Evolutionary conservation across 1,139 yeast genomes (phyloP), one percentile per base, ranked within the genome.

Genomic region (Pichia inconspicua): DNA sequence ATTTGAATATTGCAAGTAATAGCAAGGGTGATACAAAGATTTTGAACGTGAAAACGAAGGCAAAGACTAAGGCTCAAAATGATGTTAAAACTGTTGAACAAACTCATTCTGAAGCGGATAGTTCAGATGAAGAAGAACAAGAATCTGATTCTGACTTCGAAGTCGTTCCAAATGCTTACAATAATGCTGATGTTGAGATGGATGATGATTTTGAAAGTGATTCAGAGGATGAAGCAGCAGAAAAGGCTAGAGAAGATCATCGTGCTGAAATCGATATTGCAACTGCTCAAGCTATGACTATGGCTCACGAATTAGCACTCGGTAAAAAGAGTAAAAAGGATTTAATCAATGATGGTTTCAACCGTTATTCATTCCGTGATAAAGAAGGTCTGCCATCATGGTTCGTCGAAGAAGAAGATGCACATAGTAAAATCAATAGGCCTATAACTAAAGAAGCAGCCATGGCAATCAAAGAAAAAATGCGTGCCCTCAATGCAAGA

Each of bases 371-470:
- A 1, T 90, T 92, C 76, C 78, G 97, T 57, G 97, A 92, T 60
- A 75, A 72, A 45, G 97, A 90, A 25, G 89, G 90, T 27, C 73
- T 92, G 48, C 99, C 99, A 0, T 90, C 82, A 22, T 92, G 99
- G 99, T 92, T 94, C 63, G 56, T 86, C 48, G 97, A 92, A 59
- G 98, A 92, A 57, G 99, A 92, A 65, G 78, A 78, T 62, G 74
- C 71, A 61, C 97, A 90, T 69, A 83, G 90, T 47, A 89, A 88
- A 72, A 78, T 88, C 52, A 78, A 78, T 56, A 84, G 87, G 65
- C 98, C 98, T 10, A 86, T 92, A 52, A 92, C 98, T 5, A 94
- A 92, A 66, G 98, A 94, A 67, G 99, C 99, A 1, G 90, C 95
- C 0, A 71, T 83, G 53, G 98, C 97, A 0, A 75, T 92, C 54